Conservation (phyloP, 345 rosid genomes). For the Orychophragmus violaceus region DNA sequence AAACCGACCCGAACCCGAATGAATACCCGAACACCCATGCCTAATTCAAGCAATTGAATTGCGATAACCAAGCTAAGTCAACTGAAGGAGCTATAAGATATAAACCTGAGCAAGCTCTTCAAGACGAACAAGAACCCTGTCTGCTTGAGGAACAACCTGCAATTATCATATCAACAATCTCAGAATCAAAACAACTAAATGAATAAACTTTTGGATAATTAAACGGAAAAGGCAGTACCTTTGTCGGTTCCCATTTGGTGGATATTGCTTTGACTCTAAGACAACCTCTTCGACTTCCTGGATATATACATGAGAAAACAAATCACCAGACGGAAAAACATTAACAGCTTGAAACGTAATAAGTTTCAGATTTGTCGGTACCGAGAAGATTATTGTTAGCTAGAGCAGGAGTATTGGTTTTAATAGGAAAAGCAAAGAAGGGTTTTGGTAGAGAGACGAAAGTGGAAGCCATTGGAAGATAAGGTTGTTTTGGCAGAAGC, state of each 20-base stretch:
- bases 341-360: neutral
- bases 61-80: neutral
- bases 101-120: constrained; percentile 70
- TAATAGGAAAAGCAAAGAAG: constrained; percentile 32
- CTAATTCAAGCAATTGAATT: too few species aligned
- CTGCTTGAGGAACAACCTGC: constrained; percentile 93
- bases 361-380: constrained; percentile 10
- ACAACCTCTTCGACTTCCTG: constrained; percentile 41
- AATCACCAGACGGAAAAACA: neutral
- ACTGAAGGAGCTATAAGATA: neutral
- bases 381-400: constrained; percentile 36
- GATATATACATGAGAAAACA: neutral
- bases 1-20: too few species aligned
- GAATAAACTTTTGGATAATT: neutral
- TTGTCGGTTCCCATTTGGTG: constrained; percentile 72
- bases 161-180: constrained; percentile 5
- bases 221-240: constrained; percentile 35
- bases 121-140: constrained; percentile 84
- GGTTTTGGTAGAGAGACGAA: constrained; percentile 46
- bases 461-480: constrained; percentile 36
- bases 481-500: constrained; percentile 10
- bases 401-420: constrained; percentile 17
- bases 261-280: constrained; percentile 60
- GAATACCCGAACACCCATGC: too few species aligned
- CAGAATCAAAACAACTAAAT: neutral